Percentiles rank a stretch among this genome's conserved stretches.
phyloP scores from a whole-genome alignment of 2,329 filamentous ascomycete species.

The Colletotrichum godetiae region DNA sequence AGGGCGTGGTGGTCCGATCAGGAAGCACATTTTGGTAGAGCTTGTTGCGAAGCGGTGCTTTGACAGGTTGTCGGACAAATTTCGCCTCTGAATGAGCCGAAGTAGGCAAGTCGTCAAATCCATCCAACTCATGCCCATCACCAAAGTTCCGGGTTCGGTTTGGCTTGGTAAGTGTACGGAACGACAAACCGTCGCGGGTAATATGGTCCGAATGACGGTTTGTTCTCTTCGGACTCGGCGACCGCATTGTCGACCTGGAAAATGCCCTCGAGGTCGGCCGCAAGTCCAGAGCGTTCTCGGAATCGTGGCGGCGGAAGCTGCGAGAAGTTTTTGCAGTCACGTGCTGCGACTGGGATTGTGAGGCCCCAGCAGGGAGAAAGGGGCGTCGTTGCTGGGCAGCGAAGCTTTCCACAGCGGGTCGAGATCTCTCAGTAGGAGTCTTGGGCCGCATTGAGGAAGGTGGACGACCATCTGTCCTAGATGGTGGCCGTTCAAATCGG shows the following conservation, averaged over 20 bases:
- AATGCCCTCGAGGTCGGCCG: conserved; percentile 68
- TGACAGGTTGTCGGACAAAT: conserved; percentile 84
- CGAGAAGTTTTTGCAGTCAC: conserved; percentile 77
- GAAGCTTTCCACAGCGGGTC: conserved; percentile 62
- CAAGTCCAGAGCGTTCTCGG: conserved; percentile 73
- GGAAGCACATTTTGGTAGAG: conserved; percentile 66
- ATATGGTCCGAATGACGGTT: conserved; percentile 47
- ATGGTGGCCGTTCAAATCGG: conserved; percentile 69
- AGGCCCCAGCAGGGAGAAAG: conserved; percentile 82
- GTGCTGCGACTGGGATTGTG: conserved; percentile 82
- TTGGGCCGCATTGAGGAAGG: conserved; percentile 70
- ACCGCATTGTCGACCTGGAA: conserved; percentile 69
- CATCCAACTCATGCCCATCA: conserved; percentile 91
- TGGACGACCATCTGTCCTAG: conserved; percentile 66
- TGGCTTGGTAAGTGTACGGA: conserved; percentile 38
- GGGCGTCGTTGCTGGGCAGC: conserved; percentile 71
- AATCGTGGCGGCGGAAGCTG: conserved; percentile 83
- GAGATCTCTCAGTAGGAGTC: conserved; percentile 75
- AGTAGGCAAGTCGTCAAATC: conserved; percentile 94
- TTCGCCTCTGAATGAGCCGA: conserved; percentile 84
- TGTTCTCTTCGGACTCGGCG: conserved; percentile 67
- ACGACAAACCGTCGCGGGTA: conserved; percentile 35
- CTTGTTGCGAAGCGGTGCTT: conserved; percentile 68
- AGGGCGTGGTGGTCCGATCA: conserved; percentile 64
- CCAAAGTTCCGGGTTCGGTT: conserved; percentile 79